These are phyloP conservation scores for Leccinum incarnatum DNA, from an alignment of 768 basidiomycete species.

Conservation along the genomic window DNA sequence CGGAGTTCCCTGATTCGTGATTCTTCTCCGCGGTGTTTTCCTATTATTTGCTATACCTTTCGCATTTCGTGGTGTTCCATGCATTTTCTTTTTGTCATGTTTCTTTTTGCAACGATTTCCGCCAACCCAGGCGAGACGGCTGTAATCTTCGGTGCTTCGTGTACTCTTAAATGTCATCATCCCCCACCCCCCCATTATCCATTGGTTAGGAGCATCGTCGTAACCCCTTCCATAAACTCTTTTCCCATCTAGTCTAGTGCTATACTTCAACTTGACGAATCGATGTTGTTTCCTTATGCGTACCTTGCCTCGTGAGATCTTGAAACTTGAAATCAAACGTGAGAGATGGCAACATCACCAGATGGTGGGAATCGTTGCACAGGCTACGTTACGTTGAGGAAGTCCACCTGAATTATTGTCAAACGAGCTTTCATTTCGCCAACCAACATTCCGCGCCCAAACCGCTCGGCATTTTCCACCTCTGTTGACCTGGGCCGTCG, in stretches of 20 bases:
- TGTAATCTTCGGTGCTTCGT: conserved; percentile 46
- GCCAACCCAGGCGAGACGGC: conserved; percentile 5
- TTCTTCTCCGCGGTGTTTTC: conserved; percentile 1
- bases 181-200: conserved; percentile 35
- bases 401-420: not conserved
- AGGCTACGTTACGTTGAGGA: not conserved
- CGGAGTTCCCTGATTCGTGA: conserved; percentile 42
- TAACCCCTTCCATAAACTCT: conserved; percentile 34
- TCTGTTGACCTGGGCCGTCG: conserved; percentile 27
- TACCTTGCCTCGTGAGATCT: not conserved
- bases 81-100: not conserved
- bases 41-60: conserved; percentile 9
- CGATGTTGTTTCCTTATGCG: not conserved
- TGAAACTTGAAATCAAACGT: not conserved
- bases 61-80: not conserved
- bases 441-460: conserved; percentile 23
- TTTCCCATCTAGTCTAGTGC: conserved; percentile 5
- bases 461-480: conserved; percentile 27
- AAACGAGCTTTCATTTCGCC: not conserved
- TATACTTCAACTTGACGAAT: not conserved
- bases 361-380: not conserved
- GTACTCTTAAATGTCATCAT: conserved; percentile 28
- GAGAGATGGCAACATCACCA: not conserved
- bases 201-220: conserved; percentile 57
- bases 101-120: conserved; percentile 10